Base-by-base conservation (phyloP, 208 protist species). In the Trypanosoma grayi region DNA sequence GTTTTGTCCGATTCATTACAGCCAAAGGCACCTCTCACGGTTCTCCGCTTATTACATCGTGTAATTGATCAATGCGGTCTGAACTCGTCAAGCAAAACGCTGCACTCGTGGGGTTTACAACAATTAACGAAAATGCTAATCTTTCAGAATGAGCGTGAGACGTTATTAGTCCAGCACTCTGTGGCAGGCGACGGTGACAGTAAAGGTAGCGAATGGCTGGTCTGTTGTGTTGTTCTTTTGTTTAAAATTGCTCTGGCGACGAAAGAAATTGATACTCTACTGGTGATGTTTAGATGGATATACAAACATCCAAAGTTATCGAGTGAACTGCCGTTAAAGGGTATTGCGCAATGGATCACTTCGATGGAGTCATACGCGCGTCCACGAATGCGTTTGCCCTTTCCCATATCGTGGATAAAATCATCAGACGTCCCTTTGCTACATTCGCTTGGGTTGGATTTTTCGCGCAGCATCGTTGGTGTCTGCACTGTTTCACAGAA, bases 241-340 rank as follows among this genome's bases (percentile, higher is more conserved):
- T 85, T 75, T n/a, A 93, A 93, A 56, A 74, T 93, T 9, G 63
- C 74, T 18, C 56, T 86, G 28, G 69, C 77, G 0, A 85, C 83
- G 14, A 70, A 70, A 11, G 71, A 84, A 44, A 61, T 82, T 9
- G 79, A 85, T 20, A 50, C 44, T 4, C 51, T 93, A 47, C 69
- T 90, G 7, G 60, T 77, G 0, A 46, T 90, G 20, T 46, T 90
- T 36, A 68, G 86, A 6, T 90, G 80, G 77, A 73, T 70, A 22
- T 73, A 84, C 50, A 52, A 18, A 16, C 68, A 88, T 44, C 45
- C 27, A 36, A 56, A 65, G 9, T 31, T 62, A 0, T 54, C 77
- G 0, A 60, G 52, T 6, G 41, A 24, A 18, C 34, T 89, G 31
- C 10, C 14, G 0, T 36, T 86, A 31, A 58, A 59, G 16, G 62